Percentiles rank a stretch among this genome's conserved stretches.
phyloP scores from a whole-genome alignment of 345 rosid species.

The Theobroma cacao region DNA sequence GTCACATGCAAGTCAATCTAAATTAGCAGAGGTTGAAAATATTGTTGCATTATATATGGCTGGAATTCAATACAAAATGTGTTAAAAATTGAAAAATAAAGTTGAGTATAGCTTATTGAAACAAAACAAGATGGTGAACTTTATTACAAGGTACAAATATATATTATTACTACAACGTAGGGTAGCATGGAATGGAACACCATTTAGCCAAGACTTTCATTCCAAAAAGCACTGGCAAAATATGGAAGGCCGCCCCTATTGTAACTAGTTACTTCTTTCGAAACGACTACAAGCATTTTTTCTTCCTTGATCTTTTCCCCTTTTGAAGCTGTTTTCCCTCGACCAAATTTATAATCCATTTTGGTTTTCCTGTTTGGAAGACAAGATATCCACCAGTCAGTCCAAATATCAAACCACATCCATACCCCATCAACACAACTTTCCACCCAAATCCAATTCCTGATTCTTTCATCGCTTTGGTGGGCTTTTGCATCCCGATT shows the following conservation, averaged over 20 bases:
- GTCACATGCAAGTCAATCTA: too few species aligned
- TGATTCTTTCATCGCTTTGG: background rate
- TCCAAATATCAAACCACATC: slow-evolving; percentile 17
- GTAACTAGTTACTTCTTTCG: background rate
- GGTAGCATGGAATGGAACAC: too few species aligned
- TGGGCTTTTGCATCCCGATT: background rate
- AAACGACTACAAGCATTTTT: too few species aligned
- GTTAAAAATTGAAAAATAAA: too few species aligned
- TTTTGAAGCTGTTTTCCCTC: background rate
- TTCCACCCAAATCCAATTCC: background rate
- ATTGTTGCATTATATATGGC: too few species aligned
- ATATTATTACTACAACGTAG: too few species aligned
- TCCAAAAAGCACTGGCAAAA: background rate
- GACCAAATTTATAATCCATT: slow-evolving; percentile 5
- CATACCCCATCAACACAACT: slow-evolving; percentile 14
- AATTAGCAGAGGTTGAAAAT: too few species aligned
- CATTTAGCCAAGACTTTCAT: too few species aligned
- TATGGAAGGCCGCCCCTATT: background rate
- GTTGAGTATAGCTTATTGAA: too few species aligned
- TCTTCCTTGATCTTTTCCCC: background rate
- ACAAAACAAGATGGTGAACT: too few species aligned
- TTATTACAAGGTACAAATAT: too few species aligned
- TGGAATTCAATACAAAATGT: too few species aligned
- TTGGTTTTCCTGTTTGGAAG: slow-evolving; percentile 13
- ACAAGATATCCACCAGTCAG: background rate